These are phyloP conservation scores for Aspergillus jensenii DNA, from an alignment of 2,329 filamentous ascomycete genomes.

Conservation along the genomic window DNA sequence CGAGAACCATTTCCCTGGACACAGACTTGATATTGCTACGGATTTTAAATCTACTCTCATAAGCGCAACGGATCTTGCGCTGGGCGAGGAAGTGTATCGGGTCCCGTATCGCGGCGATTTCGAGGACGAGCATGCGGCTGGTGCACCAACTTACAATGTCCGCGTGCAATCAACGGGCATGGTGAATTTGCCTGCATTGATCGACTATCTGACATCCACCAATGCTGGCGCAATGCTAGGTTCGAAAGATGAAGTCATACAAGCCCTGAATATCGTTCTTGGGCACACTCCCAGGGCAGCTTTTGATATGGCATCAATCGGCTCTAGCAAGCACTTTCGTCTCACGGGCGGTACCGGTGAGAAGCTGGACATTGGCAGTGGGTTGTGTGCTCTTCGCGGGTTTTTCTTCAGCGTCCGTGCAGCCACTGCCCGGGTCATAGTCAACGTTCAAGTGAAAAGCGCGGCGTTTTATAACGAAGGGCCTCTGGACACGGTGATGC, in stretches of 20 bases:
- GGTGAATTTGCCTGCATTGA: conserved; percentile 41
- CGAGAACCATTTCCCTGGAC: conserved; percentile 33
- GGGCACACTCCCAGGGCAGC: conserved; percentile 45
- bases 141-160: conserved; percentile 36
- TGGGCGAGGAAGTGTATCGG: conserved; percentile 23
- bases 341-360: conserved; percentile 35
- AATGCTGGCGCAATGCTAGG: conserved; percentile 37
- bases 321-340: conserved; percentile 55
- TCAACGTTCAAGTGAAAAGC: conserved; percentile 64
- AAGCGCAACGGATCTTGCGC: conserved; percentile 24
- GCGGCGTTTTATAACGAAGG: conserved; percentile 57
- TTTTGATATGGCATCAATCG: conserved; percentile 45
- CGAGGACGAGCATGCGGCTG: conserved; percentile 33
- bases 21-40: conserved; percentile 33
- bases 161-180: conserved; percentile 33
- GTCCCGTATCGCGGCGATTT: no score
- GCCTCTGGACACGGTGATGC: conserved; percentile 40
- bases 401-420: conserved; percentile 63
- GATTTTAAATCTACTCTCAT: conserved; percentile 43
- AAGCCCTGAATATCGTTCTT: conserved; percentile 60
- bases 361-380: conserved; percentile 45
- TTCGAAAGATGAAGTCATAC: conserved; percentile 52
- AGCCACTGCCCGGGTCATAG: conserved; percentile 56
- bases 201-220: conserved; percentile 44
- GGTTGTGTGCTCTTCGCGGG: conserved; percentile 59